Evolutionary conservation across 169 alveolate species (phyloP), one percentile per base, ranked within the genome.

Genomic region (Eimeria zaria): DNA sequence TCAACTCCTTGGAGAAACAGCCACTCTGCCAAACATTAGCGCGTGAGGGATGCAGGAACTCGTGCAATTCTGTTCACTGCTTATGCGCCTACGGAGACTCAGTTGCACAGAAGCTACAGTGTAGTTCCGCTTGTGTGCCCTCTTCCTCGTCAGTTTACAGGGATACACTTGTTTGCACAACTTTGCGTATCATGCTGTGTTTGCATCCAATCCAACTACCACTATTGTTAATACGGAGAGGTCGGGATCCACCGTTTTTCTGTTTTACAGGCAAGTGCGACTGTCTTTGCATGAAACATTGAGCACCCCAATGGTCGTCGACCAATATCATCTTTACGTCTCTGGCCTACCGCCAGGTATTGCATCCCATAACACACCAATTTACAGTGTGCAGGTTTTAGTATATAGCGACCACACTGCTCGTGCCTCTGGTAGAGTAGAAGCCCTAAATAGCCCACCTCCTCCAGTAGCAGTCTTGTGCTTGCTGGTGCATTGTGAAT

Each of bases 191-290:
- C 24, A 30, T 27, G 76, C 22, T 6, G 1, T 4, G 1, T 74
- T 41, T 74, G 27, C 58, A 39, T 74, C 58, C 44, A 67, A 9
- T n/a, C 24, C 22, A 67, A 1, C 76, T 44, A 9, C 46, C 44
- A 30, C 46, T 30, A 12, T 71, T 14, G 27, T 36, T 71, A 71
- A 36, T 11, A 36, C 33, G 30, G 27, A 5, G 33, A 20, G 76
- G 18, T 30, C 20, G 41, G 41, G 44, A 5, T 11, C 1, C 14
- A 18, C 51, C 7, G 30, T 58, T 11, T 60, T 27, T 16, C 46
- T 62, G 92, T 62, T 67, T 39, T 44, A 18, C 92, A 85, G 92
- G 80, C 76, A 85, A 62, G 92, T 85, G 76, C 81, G 81, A 48
- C 92, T 85, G 36, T 85, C 92, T 16, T 14, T 85, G 92, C 46